Percentiles rank a stretch among this genome's conserved stretches.
These are phyloP conservation scores for Neurospora terricola DNA, from an alignment of 495 filamentous ascomycete genomes.

Conservation along the genomic window DNA sequence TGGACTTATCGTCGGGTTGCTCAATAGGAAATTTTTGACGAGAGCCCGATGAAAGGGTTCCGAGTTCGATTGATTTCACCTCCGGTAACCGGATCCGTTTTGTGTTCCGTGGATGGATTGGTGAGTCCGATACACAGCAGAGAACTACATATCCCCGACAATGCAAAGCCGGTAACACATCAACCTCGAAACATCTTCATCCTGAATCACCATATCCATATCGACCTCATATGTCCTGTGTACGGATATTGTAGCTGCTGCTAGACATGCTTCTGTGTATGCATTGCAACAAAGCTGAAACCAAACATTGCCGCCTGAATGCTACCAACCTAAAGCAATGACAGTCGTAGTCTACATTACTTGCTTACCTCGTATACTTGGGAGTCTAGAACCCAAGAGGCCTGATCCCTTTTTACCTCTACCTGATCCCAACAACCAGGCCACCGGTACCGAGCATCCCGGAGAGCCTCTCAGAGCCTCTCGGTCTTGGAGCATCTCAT, in stretches of 20 bases:
- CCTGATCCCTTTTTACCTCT: neutral
- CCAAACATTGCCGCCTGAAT: neutral
- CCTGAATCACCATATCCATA: neutral
- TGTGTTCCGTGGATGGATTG: neutral
- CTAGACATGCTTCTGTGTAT: neutral
- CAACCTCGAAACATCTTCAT: neutral
- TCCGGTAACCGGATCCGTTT: neutral
- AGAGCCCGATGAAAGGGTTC: too few relatives aligned
- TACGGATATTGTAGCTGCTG: neutral
- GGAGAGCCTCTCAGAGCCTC: neutral
- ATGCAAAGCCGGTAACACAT: too few relatives aligned
- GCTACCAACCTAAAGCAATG: neutral
- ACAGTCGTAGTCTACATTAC: neutral
- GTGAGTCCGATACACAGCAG: neutral
- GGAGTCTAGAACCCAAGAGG: neutral
- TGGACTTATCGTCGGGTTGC: neutral
- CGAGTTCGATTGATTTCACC: neutral
- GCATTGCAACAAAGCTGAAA: neutral
- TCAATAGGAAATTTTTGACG: neutral
- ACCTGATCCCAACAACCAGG: neutral
- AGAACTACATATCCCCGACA: too few relatives aligned
- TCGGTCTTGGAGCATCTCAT: neutral
- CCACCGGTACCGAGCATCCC: neutral
- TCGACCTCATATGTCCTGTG: neutral
- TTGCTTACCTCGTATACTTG: neutral